Evolutionary conservation across 352 stramenopile genomes (phyloP).

Genomic region (Phytophthora pistaciae): DNA sequence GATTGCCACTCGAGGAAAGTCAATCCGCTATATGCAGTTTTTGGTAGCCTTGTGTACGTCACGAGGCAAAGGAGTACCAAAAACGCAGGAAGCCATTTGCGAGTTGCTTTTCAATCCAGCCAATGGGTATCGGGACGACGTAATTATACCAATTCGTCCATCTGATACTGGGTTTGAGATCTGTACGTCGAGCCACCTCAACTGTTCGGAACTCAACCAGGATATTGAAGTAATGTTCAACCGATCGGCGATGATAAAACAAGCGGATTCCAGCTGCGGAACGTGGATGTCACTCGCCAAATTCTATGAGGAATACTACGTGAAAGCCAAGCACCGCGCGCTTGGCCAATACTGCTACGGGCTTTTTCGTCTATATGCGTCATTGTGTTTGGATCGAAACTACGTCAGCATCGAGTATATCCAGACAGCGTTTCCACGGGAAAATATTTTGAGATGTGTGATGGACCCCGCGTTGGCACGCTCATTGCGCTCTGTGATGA

Average conservation of each 20-base stretch:
- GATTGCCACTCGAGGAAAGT: conserved; percentile 74
- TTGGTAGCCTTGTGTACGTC: conserved; percentile 75
- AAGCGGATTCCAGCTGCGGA: conserved; percentile 13
- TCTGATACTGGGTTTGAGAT: conserved; percentile 63
- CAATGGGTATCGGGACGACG: conserved; percentile 63
- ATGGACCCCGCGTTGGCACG: conserved; percentile 57
- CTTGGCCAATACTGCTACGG: conserved; percentile 80
- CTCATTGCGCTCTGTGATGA: conserved; percentile 70
- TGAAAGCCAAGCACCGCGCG: conserved; percentile 48
- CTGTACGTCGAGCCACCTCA: conserved; percentile 34
- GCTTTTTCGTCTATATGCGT: conserved; percentile 75
- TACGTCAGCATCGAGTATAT: conserved; percentile 83
- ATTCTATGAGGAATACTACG: conserved; percentile 78
- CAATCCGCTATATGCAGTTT: conserved; percentile 82
- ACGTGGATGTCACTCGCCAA: conserved; percentile 54
- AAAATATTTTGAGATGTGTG: conserved; percentile 56
- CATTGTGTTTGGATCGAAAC: conserved; percentile 77
- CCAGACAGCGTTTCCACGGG: conserved; percentile 65
- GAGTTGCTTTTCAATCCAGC: conserved; percentile 70
- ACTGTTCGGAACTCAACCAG: conserved; percentile 25
- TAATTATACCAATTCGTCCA: conserved; percentile 63
- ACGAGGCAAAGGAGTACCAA: conserved; percentile 62
- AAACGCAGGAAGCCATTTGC: conserved; percentile 81
- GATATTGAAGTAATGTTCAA: conserved; percentile 56
- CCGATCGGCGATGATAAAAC: conserved; percentile 8